Evolutionary conservation across 2,329 filamentous ascomycete species (phyloP).

Genomic region (Cylindrodendrum hubeiense): DNA sequence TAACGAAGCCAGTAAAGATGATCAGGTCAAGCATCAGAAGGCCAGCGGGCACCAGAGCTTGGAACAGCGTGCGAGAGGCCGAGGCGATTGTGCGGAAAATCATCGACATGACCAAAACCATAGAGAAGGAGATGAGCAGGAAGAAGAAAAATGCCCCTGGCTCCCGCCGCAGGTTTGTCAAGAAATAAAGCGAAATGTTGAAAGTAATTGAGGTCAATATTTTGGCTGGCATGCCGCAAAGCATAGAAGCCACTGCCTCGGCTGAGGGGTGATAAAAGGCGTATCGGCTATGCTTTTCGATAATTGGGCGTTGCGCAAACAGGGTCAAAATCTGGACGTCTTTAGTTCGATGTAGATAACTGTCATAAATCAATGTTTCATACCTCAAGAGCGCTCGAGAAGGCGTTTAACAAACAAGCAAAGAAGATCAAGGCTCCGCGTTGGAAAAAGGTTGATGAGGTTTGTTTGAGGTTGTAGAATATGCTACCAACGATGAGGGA

Average conservation of each 20-base stretch:
- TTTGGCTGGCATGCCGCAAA: constrained; percentile 86
- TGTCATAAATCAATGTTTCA: neutral
- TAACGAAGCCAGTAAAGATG: constrained; percentile 78
- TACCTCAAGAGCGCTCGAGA: constrained; percentile 76
- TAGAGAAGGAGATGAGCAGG: constrained; percentile 79
- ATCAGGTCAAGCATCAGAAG: constrained; percentile 57
- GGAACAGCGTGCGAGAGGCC: constrained; percentile 40
- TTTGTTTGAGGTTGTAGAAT: constrained; percentile 36
- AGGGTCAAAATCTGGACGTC: constrained; percentile 76
- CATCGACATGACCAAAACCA: constrained; percentile 78
- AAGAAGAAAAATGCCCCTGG: constrained; percentile 88
- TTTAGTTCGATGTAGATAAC: constrained; percentile 31
- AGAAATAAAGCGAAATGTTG: constrained; percentile 87
- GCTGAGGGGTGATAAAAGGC: constrained; percentile 91
- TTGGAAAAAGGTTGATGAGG: constrained; percentile 27
- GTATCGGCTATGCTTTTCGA: constrained; percentile 90
- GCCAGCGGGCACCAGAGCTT: constrained; percentile 44
- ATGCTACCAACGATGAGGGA: constrained; percentile 33
- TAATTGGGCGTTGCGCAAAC: constrained; percentile 89
- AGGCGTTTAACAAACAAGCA: constrained; percentile 87
- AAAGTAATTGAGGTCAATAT: constrained; percentile 78
- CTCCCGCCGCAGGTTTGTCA: constrained; percentile 82
- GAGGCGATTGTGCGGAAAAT: constrained; percentile 60
- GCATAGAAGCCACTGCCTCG: constrained; percentile 87
- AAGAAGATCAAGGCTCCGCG: constrained; percentile 88